phyloP scores from a whole-genome alignment of 2,329 filamentous ascomycete genomes.

The Diaporthe australafricana region DNA sequence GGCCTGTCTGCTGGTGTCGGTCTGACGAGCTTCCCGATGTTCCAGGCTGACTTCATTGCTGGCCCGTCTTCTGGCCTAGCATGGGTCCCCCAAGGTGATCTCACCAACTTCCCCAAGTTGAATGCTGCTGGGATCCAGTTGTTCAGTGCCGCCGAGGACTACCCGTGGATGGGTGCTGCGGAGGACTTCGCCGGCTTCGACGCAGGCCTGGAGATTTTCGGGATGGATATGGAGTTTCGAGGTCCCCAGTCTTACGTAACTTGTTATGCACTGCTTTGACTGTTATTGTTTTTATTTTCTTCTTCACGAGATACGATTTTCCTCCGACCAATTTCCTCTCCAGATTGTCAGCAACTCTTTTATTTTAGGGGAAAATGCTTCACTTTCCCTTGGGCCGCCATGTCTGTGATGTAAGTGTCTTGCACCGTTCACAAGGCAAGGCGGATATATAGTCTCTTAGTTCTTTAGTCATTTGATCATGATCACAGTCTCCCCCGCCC shows the following conservation, averaged over 20 bases:
- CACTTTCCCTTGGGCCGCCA: neutral
- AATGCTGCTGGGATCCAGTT: neutral
- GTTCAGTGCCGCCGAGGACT: neutral
- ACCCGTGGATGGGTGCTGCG: neutral
- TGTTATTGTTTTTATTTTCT: too few species aligned
- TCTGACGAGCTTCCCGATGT: too few species aligned
- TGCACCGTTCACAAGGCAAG: neutral
- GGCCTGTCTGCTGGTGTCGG: neutral
- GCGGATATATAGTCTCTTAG: neutral
- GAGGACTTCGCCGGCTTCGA: neutral
- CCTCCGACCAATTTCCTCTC: too few species aligned
- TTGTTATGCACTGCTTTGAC: neutral
- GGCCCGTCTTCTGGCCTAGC: too few species aligned
- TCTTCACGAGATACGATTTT: neutral
- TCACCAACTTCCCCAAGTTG: neutral
- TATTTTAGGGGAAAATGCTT: neutral
- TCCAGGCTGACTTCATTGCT: too few species aligned
- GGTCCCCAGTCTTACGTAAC: too few species aligned
- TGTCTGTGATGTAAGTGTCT: neutral
- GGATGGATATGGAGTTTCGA: neutral
- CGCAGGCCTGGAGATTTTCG: neutral
- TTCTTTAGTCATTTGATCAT: neutral
- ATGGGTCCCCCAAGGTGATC: neutral
- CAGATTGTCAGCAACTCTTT: too few species aligned
- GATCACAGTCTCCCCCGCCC: accelerated